Evolutionary conservation across 2,329 filamentous ascomycete species (phyloP), one percentile per base, ranked within the genome.

Genomic region (Calonectria pauciramosa): DNA sequence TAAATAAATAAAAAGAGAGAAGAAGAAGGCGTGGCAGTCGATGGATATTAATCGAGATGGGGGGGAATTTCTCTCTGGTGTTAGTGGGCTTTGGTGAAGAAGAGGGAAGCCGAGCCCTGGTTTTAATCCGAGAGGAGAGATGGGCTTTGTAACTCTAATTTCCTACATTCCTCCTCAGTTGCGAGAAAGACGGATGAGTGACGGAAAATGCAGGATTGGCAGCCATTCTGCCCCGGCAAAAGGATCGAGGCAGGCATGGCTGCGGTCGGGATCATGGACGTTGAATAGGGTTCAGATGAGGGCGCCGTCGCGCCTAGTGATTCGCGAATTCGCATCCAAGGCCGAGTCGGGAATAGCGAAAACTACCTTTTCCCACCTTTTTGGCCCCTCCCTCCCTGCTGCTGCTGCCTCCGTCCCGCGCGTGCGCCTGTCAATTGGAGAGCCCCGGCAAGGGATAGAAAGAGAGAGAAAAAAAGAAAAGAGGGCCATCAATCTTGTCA

Each of bases 301-400:
- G 44, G 70, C 54, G 52, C 10, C 20, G 23, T 51, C 23, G 9
- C 44, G 32, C 63, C 34, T 51, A 32, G 65, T 70, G 71, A 70
- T 70, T 73, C 71, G 56, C 38, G 49, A 47, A 68, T 73, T 73
- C 71, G 71, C 71, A 73, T 73, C 60, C 26, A 59, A 60, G 60
- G 59, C 71, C 71, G 51, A 70, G 60, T 67, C 38, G 38, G 67
- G 71, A 70, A 51, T 73, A 67, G 71, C 60, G 65, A 63, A 28
- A 28, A 30, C 7, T 63, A 34, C 32, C 34, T 49, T 14, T 65
- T 68, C 23, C 9, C 32, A n/a, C n/a, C n/a, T n/a, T n/a, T 32
- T 8, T 67, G 28, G 41, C n/a, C 44, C 23, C 23, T 44, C 52
- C 36, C 18, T 26, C 32, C 18, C 18, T 26, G 6, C 41, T 44